Conservation (phyloP, 1,139 yeast species). For the Scheffersomyces lignicola region DNA sequence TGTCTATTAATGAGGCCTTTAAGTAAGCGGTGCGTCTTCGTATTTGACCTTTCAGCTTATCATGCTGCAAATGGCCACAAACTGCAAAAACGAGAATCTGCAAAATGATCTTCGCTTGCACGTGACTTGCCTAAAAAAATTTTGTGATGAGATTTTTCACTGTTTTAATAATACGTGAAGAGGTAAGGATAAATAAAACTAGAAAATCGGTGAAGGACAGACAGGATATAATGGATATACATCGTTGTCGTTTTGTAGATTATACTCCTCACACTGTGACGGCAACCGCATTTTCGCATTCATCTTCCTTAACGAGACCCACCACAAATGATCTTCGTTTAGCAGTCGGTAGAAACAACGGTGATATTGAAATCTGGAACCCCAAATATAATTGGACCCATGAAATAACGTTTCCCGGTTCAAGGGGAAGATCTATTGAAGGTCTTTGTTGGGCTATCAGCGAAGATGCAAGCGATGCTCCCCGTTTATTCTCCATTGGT, state of each 20-base stretch:
- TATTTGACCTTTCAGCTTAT: neutral
- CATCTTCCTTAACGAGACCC: constrained; percentile 44
- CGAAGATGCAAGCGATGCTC: constrained; percentile 36
- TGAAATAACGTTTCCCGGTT: constrained; percentile 69
- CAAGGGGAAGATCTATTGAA: constrained; percentile 81
- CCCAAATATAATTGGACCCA: constrained; percentile 66
- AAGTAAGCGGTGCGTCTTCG: no score
- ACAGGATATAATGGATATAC: constrained; percentile 59
- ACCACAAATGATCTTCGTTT: constrained; percentile 69
- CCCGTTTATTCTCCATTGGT: constrained; percentile 87
- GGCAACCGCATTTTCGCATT: constrained; percentile 75
- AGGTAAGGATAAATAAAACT: neutral
- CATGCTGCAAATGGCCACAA: neutral
- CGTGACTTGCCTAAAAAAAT: constrained; percentile 1
- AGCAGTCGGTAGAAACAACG: constrained; percentile 92
- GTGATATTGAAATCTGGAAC: constrained; percentile 96
- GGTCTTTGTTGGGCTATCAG: constrained; percentile 75
- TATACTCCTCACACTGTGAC: constrained; percentile 85
- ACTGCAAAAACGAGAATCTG: neutral
- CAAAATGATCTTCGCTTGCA: neutral
- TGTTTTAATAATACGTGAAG: neutral
- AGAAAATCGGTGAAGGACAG: constrained; percentile 4
- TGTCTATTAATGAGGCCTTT: neutral
- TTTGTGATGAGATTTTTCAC: constrained; percentile 5
- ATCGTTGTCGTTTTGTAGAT: constrained; percentile 91